These are phyloP conservation scores for Hirschioporus abietinus DNA, from an alignment of 768 basidiomycete genomes.

Conservation along the genomic window DNA sequence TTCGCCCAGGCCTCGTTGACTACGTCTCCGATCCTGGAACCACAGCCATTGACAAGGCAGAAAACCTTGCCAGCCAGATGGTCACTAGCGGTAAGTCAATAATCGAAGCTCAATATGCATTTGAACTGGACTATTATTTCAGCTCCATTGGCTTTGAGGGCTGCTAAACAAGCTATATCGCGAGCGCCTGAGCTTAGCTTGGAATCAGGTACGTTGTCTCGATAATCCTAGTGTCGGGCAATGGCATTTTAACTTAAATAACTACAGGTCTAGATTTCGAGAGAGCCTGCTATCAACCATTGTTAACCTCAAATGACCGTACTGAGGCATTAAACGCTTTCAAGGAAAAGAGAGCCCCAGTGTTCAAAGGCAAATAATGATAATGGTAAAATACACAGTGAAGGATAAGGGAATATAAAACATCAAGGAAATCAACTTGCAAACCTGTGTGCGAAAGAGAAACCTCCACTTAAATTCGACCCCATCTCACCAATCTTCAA, in stretches of 20 bases:
- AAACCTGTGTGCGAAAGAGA: constrained; percentile 38
- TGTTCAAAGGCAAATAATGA: constrained; percentile 72
- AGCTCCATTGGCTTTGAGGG: constrained; percentile 86
- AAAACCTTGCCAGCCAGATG: constrained; percentile 64
- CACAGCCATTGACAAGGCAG: constrained; percentile 64
- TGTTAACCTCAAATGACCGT: constrained; percentile 72
- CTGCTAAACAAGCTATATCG: constrained; percentile 82
- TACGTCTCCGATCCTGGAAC: constrained; percentile 61
- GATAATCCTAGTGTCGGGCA: neutral
- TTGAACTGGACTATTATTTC: constrained; percentile 2
- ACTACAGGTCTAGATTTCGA: constrained; percentile 84
- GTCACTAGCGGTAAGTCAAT: constrained; percentile 51
- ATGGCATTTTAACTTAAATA: constrained; percentile 7
- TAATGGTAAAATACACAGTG: neutral
- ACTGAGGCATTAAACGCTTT: constrained; percentile 83
- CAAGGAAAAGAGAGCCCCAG: constrained; percentile 71
- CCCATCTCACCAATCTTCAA: constrained; percentile 38
- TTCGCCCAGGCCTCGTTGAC: constrained; percentile 68
- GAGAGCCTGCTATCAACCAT: constrained; percentile 73
- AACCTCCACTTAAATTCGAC: constrained; percentile 7
- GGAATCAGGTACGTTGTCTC: constrained; percentile 52
- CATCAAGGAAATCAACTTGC: neutral
- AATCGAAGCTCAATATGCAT: neutral
- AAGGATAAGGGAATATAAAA: neutral
- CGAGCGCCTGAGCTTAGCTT: constrained; percentile 73